A percentile compares a stretch with the other conserved stretches of the same genome.
Evolutionary conservation across 371 early-diverging fungal species (phyloP).

Genomic region (Apophysomyces trapeziformis): DNA sequence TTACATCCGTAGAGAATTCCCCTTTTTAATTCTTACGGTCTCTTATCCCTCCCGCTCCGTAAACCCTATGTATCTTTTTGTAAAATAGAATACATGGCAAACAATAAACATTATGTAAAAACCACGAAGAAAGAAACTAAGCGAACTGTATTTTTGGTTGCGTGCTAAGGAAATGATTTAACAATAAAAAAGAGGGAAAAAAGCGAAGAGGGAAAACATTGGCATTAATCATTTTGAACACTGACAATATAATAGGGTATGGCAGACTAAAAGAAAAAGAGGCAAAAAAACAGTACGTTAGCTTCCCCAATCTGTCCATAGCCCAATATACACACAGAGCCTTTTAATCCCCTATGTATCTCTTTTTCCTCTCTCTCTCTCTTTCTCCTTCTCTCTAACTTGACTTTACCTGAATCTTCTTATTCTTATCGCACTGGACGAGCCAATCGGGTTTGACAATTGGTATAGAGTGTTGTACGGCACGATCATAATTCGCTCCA

Average conservation of each 20-base stretch:
- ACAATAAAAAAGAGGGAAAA: neutral
- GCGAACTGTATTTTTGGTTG: too few relatives aligned
- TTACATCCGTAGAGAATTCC: neutral
- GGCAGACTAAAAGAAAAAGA: constrained; percentile 39
- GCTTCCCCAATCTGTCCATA: neutral
- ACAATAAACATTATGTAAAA: neutral
- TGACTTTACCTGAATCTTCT: constrained; percentile 77
- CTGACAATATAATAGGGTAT: constrained; percentile 55
- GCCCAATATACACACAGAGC: too few relatives aligned
- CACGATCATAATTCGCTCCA: constrained; percentile 87
- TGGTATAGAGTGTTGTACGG: constrained; percentile 87
- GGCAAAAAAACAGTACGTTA: neutral
- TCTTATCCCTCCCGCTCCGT: too few relatives aligned
- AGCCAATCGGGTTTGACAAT: constrained; percentile 94
- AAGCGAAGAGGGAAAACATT: neutral
- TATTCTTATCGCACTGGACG: constrained; percentile 85
- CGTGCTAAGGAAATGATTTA: too few relatives aligned
- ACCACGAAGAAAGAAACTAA: too few relatives aligned
- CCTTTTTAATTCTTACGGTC: too few relatives aligned
- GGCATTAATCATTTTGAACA: constrained; percentile 25
- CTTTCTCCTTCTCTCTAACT: too few relatives aligned
- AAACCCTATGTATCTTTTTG: neutral
- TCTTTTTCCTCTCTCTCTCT: too few relatives aligned
- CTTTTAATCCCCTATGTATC: too few relatives aligned
- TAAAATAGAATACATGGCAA: constrained; percentile 2